Conservation (phyloP, 371 early-diverging fungal species). For the Circinella umbellata region DNA sequence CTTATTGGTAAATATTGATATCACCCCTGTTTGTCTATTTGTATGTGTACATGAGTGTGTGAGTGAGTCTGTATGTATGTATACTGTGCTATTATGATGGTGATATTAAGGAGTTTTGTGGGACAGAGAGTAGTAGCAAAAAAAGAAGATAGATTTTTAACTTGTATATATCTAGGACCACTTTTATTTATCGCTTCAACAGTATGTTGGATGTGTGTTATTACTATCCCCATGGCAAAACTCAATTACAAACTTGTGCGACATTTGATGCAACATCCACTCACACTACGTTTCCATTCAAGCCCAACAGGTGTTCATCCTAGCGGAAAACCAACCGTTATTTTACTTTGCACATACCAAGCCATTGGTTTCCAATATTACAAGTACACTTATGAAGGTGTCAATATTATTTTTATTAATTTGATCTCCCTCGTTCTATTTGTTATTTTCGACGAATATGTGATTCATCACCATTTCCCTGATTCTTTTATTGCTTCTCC, state of each 20-base stretch:
- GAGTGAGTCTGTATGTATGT: background rate
- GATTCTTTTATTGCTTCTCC: constrained; percentile 65
- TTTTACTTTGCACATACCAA: constrained; percentile 79
- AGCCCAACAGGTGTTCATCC: constrained; percentile 46
- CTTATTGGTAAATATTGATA: constrained; percentile 44
- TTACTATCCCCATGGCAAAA: constrained; percentile 94
- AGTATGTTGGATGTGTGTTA: constrained; percentile 85
- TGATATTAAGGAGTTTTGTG: no score
- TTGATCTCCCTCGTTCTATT: constrained; percentile 81
- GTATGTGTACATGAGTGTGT: background rate
- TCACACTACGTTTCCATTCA: constrained; percentile 74
- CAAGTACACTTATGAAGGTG: constrained; percentile 94
- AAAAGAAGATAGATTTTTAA: no score
- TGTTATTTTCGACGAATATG: constrained; percentile 80
- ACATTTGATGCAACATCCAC: constrained; percentile 80
- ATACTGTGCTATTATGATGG: background rate
- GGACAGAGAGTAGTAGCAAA: no score
- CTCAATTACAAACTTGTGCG: constrained; percentile 76
- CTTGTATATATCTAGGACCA: constrained; percentile 58
- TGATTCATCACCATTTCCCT: constrained; percentile 62
- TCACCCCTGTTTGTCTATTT: no score
- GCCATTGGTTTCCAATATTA: constrained; percentile 86
- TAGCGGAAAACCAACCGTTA: constrained; percentile 53
- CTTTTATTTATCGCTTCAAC: constrained; percentile 75
- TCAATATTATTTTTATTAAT: constrained; percentile 96